Conservation (phyloP, 1,284 basidiomycete genomes). For the Takashimella koratensis region DNA sequence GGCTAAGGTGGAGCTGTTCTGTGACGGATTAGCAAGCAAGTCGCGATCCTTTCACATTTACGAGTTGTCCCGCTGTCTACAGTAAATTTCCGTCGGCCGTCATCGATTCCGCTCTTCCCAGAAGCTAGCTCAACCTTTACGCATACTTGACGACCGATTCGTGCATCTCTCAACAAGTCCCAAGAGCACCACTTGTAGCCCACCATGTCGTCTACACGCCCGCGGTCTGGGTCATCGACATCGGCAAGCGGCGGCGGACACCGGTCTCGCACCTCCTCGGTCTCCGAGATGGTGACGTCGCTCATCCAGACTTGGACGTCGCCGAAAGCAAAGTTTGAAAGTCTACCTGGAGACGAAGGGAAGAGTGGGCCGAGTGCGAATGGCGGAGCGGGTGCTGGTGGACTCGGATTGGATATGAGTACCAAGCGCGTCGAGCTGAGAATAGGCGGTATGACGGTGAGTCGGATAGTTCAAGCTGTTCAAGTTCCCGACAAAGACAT, state of each 20-base stretch:
- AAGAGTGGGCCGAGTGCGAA: not conserved
- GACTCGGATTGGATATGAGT: not conserved
- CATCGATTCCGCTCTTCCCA: no score
- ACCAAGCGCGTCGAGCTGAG: conserved; percentile 43
- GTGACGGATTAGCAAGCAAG: no score
- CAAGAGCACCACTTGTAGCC: no score
- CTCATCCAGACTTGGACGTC: conserved; percentile 10
- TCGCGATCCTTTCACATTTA: no score
- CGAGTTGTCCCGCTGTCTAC: no score
- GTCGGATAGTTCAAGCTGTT: no score
- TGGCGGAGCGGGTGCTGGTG: not conserved
- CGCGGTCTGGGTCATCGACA: not conserved
- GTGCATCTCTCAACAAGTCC: no score
- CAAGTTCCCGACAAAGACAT: not conserved
- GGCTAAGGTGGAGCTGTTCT: no score
- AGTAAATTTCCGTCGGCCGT: no score
- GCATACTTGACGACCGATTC: no score
- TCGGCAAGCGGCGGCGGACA: not conserved
- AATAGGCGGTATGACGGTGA: conserved; percentile 48
- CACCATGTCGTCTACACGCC: not conserved
- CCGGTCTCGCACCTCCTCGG: conserved; percentile 4
- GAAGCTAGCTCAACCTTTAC: no score
- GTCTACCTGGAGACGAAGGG: conserved; percentile 13
- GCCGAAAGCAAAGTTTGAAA: conserved; percentile 12
- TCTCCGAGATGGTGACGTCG: conserved; percentile 10